Conservation (phyloP, 495 filamentous ascomycete species). For the Pseudevernia furfuracea region DNA sequence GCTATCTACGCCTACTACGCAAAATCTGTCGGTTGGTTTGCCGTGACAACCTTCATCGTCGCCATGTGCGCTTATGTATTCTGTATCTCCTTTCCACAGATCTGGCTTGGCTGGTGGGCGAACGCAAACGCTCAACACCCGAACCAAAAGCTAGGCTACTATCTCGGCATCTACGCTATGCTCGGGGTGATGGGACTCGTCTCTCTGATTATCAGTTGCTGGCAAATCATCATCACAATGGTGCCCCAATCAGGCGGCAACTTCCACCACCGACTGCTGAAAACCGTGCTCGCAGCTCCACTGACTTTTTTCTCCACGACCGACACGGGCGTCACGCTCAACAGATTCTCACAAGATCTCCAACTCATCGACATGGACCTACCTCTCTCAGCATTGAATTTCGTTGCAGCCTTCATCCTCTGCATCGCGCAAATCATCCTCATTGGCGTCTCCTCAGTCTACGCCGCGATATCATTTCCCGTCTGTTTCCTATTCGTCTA, state of each 20-base stretch:
- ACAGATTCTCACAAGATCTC: conserved; percentile 56
- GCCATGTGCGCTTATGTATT: conserved; percentile 39
- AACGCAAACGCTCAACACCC: conserved; percentile 36
- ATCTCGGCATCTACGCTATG: conserved; percentile 50
- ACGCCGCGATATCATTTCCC: conserved; percentile 45
- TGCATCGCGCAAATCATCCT: conserved; percentile 45
- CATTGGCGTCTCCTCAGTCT: conserved; percentile 43
- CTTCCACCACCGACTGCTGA: conserved; percentile 43
- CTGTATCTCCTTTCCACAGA: conserved; percentile 41
- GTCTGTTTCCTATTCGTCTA: conserved; percentile 42
- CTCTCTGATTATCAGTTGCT: conserved; percentile 39
- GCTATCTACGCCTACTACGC: conserved; percentile 55
- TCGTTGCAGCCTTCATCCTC: conserved; percentile 38
- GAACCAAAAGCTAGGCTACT: conserved; percentile 41
- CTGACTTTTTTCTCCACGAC: conserved; percentile 43
- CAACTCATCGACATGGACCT: conserved; percentile 52
- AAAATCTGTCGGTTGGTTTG: conserved; percentile 41
- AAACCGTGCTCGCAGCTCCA: conserved; percentile 43
- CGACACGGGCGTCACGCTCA: conserved; percentile 40
- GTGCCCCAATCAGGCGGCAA: conserved; percentile 44
- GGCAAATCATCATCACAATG: conserved; percentile 49
- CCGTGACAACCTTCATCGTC: conserved; percentile 40
- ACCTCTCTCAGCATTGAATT: conserved; percentile 43
- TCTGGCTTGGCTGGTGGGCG: conserved; percentile 53
- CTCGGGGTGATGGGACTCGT: conserved; percentile 41